Conservation (phyloP, 306 rosid species). For the Lathyrus oleraceus region DNA sequence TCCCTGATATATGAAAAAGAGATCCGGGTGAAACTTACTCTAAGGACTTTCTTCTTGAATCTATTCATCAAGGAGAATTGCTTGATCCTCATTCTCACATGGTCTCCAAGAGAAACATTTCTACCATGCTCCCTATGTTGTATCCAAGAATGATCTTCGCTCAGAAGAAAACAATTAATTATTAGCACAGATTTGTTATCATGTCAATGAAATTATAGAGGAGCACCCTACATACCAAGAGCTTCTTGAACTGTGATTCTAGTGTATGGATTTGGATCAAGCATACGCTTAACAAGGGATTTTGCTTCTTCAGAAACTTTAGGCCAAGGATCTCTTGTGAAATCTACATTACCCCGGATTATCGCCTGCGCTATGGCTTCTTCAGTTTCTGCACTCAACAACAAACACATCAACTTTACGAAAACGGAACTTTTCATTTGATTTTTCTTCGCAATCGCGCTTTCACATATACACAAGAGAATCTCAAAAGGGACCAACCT, state of each 20-base stretch:
- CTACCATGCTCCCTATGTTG: conserved; percentile 56
- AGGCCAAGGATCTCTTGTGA: conserved; percentile 88
- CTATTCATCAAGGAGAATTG: conserved; percentile 90
- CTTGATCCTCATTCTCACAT: conserved; percentile 81
- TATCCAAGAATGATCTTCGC: conserved; percentile 83
- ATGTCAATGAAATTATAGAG: not conserved
- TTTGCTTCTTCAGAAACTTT: conserved; percentile 87
- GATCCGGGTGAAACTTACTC: conserved; percentile 54
- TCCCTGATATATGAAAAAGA: not conserved
- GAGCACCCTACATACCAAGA: conserved; percentile 63
- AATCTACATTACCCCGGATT: conserved; percentile 60
- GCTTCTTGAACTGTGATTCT: conserved; percentile 76
- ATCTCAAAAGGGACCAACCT: conserved; percentile 44
- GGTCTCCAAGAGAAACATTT: conserved; percentile 69
- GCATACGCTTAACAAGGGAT: conserved; percentile 70
- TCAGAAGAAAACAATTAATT: conserved; percentile 33
- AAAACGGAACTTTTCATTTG: not conserved
- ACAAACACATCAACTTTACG: not conserved
- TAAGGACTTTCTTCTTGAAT: conserved; percentile 89
- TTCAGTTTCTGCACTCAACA: conserved; percentile 65
- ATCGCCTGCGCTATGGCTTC: conserved; percentile 96
- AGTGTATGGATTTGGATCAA: conserved; percentile 77
- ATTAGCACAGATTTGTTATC: conserved; percentile 26
- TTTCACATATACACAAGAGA: not conserved
- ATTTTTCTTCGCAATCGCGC: not conserved